Evolutionary conservation across 495 filamentous ascomycete species (phyloP), one percentile per base, ranked within the genome.

Genomic region (Penicillium paxilli): DNA sequence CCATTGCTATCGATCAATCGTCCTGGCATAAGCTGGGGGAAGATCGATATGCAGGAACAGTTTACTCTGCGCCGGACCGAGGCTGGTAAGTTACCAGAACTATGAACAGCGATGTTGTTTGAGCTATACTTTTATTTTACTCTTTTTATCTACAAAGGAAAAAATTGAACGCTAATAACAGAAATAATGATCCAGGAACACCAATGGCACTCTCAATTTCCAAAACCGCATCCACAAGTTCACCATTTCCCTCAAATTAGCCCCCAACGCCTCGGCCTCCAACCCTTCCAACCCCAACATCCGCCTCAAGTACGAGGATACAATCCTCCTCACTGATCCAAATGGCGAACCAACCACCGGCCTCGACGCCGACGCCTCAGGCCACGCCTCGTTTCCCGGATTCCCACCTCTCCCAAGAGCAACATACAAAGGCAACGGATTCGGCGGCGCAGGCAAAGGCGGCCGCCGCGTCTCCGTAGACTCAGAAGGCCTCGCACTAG

Each of bases 161-260:
- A n/a, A n/a, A n/a, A n/a, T n/a, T n/a, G n/a, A n/a, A n/a, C n/a
- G n/a, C n/a, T 14, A 41, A 51, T 19, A 0, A 38, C 35, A 19
- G 4, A 7, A 38, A 38, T 5, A 38, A 1, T 16, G 5, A 37
- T 16, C 19, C 52, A 80, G 74, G 83, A 85, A 87, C 53, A 91
- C 88, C 11, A 73, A 91, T 58, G 90, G 90, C 11, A 92, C 89
- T 0, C 66, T 85, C 14, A 91, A 90, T 68, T 90, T 79, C 67
- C 83, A 90, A 52, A 77, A 80, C 1, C 85, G 90, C 41, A 79
- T 94, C 33, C 90, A 94, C 65, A 85, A 87, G 51, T 86, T 90
- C 59, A 64, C 74, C 47, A 71, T 92, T 46, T 67, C 76, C 45
- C 75, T 92, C 51, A 76, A 77, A 19, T 79, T 89, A 51, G 59